Base-by-base conservation (phyloP, 2,329 filamentous ascomycete genomes). In the Colletotrichum sp. region DNA sequence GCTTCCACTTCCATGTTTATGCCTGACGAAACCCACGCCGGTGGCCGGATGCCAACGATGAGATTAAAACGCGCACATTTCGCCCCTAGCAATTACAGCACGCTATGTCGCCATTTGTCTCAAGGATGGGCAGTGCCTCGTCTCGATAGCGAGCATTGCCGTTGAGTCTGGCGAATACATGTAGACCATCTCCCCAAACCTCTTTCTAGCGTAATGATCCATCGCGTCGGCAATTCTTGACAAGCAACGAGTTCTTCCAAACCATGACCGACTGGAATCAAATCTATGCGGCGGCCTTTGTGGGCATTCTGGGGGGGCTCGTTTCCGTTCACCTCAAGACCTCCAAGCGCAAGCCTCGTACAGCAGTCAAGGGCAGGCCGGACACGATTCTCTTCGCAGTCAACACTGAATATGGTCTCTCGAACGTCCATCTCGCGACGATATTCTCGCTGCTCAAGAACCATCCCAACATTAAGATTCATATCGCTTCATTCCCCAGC, bases 391-490 rank as follows among this genome's bases (percentile, higher is more conserved):
- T 86, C 12, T 82, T 85, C 71, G 61, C 85, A 48, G 79, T 80
- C 24, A 81, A 82, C 73, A 76, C 77, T 10, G 81, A 83, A 10
- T 79, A 80, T 65, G 84, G 85, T 32, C 78, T 84, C 10, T 81
- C 81, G 12, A 86, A 86, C 61, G 83, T 85, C 21, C 82, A 82
- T 67, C 73, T 86, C 14, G 83, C 84, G 6, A 84, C 84, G 7
- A 77, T 78, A n/a, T 79, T 80, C 2, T 81, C 83, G 0, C 74
- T 86, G 7, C 62, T 85, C 4, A 83, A 84, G 21, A 78, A 80
- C 3, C 77, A 84, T 30, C 79, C 83, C 0, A 73, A 81, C 16
- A 76, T 85, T 21, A 76, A 84, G 4, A 74, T 85, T 1, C 84
- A 86, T 67, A 82, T 83, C 67, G 84, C 79, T 5, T 85, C 84